A percentile compares a stretch with the other conserved stretches of the same genome.
phyloP scores from a whole-genome alignment of 1,284 basidiomycete species.

The Heterobasidion parviporum region DNA sequence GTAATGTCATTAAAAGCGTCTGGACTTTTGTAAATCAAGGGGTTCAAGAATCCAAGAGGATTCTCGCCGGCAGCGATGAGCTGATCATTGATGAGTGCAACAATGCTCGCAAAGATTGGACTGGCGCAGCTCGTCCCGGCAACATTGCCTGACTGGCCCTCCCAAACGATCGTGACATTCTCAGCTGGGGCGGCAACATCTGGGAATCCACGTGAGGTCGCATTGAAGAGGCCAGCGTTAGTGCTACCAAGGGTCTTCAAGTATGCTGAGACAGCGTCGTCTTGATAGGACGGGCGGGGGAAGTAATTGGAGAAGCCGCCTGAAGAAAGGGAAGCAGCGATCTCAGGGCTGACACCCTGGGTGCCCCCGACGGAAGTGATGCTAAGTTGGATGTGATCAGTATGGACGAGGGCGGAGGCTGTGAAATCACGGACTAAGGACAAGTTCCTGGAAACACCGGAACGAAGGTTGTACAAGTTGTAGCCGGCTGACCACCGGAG shows the following conservation, averaged over 20 bases:
- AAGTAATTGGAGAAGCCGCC: conserved; percentile 7
- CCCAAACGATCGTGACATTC: conserved; percentile 50
- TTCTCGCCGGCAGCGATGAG: conserved; percentile 38
- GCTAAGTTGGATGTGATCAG: neutral
- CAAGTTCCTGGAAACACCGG: conserved; percentile 1
- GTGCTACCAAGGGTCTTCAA: conserved; percentile 18
- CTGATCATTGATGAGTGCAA: conserved; percentile 52
- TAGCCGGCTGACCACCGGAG: conserved; percentile 14
- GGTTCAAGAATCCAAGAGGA: conserved; percentile 37
- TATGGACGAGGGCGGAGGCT: neutral
- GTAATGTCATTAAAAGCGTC: conserved; percentile 52
- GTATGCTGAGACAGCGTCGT: neutral
- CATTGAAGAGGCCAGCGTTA: conserved; percentile 17
- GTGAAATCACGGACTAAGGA: neutral
- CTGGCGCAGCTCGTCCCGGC: conserved; percentile 29
- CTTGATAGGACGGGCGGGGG: neutral
- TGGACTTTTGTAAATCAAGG: conserved; percentile 40
- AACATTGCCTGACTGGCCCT: conserved; percentile 34
- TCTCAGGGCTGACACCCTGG: conserved; percentile 16
- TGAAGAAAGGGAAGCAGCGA: neutral
- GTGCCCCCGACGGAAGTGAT: conserved; percentile 14
- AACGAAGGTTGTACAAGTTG: neutral
- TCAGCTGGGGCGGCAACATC: conserved; percentile 51
- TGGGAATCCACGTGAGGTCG: conserved; percentile 20
- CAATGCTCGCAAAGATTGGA: conserved; percentile 27